Percentiles rank a stretch among this genome's conserved stretches.
Conservation (phyloP, 768 basidiomycete genomes). For the Tylopilus felleus region DNA sequence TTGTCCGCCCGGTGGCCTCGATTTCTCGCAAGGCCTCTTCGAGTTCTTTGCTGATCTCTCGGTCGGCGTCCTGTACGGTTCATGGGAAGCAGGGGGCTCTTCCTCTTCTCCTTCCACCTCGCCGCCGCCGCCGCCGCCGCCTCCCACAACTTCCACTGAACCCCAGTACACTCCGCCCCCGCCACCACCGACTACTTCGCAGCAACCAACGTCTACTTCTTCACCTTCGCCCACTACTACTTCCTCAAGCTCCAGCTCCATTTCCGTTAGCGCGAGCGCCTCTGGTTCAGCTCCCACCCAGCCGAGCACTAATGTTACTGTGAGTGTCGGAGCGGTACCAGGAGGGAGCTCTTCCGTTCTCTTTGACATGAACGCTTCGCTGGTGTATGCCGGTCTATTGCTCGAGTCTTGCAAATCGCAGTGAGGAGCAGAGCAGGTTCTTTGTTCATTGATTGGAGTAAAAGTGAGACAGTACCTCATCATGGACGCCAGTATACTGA, state of each 20-base stretch:
- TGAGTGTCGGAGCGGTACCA: slow-evolving; percentile 12
- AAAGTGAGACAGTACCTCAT: slow-evolving; percentile 19
- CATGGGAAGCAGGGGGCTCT: slow-evolving; percentile 46
- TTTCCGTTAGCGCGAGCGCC: slow-evolving; percentile 7
- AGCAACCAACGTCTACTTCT: slow-evolving; percentile 25
- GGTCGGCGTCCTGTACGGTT: slow-evolving; percentile 54
- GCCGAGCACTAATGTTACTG: slow-evolving; percentile 15
- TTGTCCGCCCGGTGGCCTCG: slow-evolving; percentile 64
- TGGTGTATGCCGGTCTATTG: slow-evolving; percentile 21
- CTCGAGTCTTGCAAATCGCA: slow-evolving; percentile 11
- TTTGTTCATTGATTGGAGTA: neutral
- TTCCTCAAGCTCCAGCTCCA: slow-evolving; percentile 13
- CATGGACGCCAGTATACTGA: slow-evolving; percentile 20
- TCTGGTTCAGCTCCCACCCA: slow-evolving; percentile 25
- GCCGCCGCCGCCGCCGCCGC: slow-evolving; percentile 13
- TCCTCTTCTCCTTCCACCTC: neutral
- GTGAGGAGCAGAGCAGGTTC: slow-evolving; percentile 9
- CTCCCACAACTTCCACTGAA: slow-evolving; percentile 23
- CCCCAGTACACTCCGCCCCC: slow-evolving; percentile 4
- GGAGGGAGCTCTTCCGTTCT: slow-evolving; percentile 10
- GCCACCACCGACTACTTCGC: slow-evolving; percentile 20
- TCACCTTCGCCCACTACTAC: slow-evolving; percentile 8
- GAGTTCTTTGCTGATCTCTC: slow-evolving; percentile 46
- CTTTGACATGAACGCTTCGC: slow-evolving; percentile 10
- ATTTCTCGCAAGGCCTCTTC: slow-evolving; percentile 68